Evolutionary conservation across 208 protist genomes (phyloP), one percentile per base, ranked within the genome.

Genomic region (Herpetomonas muscarum): DNA sequence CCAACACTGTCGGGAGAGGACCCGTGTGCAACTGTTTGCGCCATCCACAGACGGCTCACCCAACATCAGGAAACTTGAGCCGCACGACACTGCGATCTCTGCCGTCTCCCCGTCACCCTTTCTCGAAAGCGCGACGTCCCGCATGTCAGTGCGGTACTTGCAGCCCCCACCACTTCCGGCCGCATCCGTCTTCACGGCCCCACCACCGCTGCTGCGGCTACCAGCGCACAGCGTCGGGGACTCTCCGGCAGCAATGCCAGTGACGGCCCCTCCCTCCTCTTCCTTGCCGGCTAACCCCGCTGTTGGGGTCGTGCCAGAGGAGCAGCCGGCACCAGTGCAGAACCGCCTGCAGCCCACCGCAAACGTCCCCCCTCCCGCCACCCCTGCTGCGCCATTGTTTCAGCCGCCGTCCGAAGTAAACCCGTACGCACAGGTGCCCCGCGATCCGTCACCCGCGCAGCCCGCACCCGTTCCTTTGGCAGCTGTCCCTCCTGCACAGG

Each of bases 161-260:
- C 52, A 49, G 5, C 70, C 66, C 21, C 85, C 85, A 2, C 47
- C 76, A 19, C 49, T 92, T 30, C 85, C 85, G 9, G 39, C 85
- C 41, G 76, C 67, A 39, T 64, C 53, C 59, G 85, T 92, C 5
- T 87, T 85, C 50, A 54, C 50, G 4, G 65, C 66, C 0, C 79
- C 81, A 9, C 76, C 70, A 4, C 45, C 81, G 13, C 57, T 92
- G 13, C 59, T 83, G 28, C 69, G 45, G 15, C 55, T 81, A 0
- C 52, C 48, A 3, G 13, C 34, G 9, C 34, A 13, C 6, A 13
- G 34, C 34, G 34, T 39, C 34, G 34, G n/a, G n/a, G n/a, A n/a
- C n/a, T n/a, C n/a, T n/a, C 10, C 10, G 34, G 34, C 34, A 39
- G 34, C 34, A 39, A 39, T 7, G 15, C 15, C 10, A 7, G 34